Percentiles rank a stretch among this genome's conserved stretches.
phyloP scores from a whole-genome alignment of 441 rosid species.

The Aquilaria agallochum region DNA sequence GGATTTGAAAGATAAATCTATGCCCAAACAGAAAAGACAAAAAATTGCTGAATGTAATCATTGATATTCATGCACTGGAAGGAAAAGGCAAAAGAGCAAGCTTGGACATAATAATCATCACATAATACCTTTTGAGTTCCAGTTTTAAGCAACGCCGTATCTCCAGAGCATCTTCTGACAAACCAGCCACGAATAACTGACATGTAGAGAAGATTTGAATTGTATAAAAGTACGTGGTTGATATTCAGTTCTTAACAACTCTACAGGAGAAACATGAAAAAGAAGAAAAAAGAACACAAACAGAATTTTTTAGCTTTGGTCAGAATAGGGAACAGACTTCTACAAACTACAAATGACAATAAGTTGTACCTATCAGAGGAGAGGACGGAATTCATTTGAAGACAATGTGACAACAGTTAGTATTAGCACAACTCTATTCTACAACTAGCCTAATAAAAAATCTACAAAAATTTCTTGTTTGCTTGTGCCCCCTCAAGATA shows the following conservation, averaged over 20 bases:
- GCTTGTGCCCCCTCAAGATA: neutral
- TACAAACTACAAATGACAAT: neutral
- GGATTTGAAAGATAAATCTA: too few relatives aligned
- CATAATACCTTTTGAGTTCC: constrained; percentile 49
- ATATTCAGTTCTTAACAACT: neutral
- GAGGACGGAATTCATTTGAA: too few relatives aligned
- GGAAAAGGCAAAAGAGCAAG: neutral
- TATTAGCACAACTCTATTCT: neutral
- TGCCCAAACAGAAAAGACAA: too few relatives aligned
- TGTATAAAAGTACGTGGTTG: neutral
- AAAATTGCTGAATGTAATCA: too few relatives aligned
- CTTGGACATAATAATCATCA: neutral
- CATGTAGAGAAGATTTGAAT: constrained; percentile 11
- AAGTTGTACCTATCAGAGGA: neutral
- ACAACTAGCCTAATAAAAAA: constrained; percentile 6
- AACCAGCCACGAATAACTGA: constrained; percentile 94
- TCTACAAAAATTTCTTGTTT: neutral
- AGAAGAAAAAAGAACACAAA: neutral
- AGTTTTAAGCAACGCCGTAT: constrained; percentile 57
- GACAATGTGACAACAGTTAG: neutral
- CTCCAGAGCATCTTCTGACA: constrained; percentile 93
- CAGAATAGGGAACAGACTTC: too few relatives aligned
- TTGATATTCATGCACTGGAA: too few relatives aligned
- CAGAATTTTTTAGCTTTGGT: neutral
- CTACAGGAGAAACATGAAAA: neutral